Base-by-base conservation (phyloP, 1,284 basidiomycete species). In the Cutaneotrichosporon cyanovorans region DNA sequence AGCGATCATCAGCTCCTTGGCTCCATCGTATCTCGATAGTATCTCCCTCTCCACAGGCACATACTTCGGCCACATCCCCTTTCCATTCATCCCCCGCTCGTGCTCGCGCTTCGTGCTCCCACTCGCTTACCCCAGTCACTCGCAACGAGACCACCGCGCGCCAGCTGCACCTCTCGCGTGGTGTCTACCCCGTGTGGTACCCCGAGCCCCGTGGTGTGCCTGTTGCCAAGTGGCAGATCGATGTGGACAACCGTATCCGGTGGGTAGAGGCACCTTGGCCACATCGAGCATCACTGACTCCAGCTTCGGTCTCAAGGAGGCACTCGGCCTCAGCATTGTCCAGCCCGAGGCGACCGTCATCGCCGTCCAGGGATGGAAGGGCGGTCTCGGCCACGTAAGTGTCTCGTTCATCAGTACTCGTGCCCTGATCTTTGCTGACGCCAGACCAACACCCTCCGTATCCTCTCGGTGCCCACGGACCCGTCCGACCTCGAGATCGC, bases 311-410 rank as follows among this genome's bases (percentile, higher is more conserved):
- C 79, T 98, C 68, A 80, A 83, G 68, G 84, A 78, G 67, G 95
- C 89, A n/a, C 78, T 98, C 41, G 77, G 77, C 32, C 74, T 99
- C 66, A 85, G 86, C 58, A 82, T 99, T 69, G 83, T 98, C 76
- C 82, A 84, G 70, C 82, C 88, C 47, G 90, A 91, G 48, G 84
- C 84, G 48, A 90, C 90, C 18, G 80, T 98, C 64, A 80, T 98
- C 61, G 93, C 93, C 41, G 84, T 98, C 10, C 95, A 98, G 74
- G 95, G 95, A 41, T 99, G 93, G 93, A 92, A 93, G 76, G 90
- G 90, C 45, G 93, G 95, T 57, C 80, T 93, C 48, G 92, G 92
- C 37, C 88, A 95, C 77, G 63, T 65, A 45, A 60, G 63, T 61
- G n/a, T n/a, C n/a, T 18, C 3, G 88, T 36, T 1, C 23, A 14